Percentiles rank a stretch among this genome's conserved stretches.
phyloP scores from a whole-genome alignment of 2,329 filamentous ascomycete genomes.

The Arthroderma sp. region DNA sequence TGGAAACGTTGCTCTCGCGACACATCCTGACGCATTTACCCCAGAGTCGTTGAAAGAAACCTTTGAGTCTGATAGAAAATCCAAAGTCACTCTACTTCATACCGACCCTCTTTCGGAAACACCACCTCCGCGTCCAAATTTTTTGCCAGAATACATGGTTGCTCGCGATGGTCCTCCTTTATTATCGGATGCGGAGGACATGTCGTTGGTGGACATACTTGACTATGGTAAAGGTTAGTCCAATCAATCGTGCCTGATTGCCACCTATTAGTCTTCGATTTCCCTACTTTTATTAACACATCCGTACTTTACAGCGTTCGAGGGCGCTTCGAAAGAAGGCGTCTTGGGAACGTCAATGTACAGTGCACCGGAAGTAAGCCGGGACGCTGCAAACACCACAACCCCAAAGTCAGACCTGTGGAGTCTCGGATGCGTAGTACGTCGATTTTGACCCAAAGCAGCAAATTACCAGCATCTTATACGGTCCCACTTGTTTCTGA shows the following conservation, averaged over 20 bases:
- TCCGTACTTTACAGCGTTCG: too few relatives aligned
- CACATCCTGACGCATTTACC: conserved; percentile 4
- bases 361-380: background rate
- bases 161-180: background rate
- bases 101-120: background rate
- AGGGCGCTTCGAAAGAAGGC: background rate
- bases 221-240: conserved; percentile 9
- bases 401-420: conserved; percentile 4
- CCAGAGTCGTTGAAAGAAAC: background rate
- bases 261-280: too few relatives aligned
- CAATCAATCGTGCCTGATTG: background rate
- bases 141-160: conserved; percentile 7
- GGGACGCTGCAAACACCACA: background rate
- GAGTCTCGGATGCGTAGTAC: conserved; percentile 6
- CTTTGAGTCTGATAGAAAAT: conserved; percentile 3
- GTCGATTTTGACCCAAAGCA: background rate
- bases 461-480: background rate
- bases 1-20: conserved; percentile 4
- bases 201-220: conserved; percentile 6
- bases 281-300: too few relatives aligned
- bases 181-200: conserved; percentile 2
- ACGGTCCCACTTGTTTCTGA: background rate
- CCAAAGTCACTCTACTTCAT: background rate
- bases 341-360: background rate
- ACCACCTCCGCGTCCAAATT: conserved; percentile 1